phyloP scores from a whole-genome alignment of 352 stramenopile species.

The Globisporangium uncinulatum region DNA sequence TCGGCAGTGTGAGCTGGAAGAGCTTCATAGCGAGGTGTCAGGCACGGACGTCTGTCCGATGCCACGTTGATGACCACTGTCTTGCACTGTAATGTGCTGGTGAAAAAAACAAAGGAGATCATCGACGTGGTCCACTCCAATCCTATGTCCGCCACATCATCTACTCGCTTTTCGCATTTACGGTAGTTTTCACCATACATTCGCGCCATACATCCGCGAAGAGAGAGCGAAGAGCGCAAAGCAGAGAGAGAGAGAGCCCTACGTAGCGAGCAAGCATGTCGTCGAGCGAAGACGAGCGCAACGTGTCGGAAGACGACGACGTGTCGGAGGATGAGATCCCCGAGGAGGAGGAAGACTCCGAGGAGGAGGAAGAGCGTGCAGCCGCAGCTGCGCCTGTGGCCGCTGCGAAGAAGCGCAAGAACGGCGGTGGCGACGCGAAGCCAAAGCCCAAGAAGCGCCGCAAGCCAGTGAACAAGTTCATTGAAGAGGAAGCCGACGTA shows the following conservation, averaged over 20 bases:
- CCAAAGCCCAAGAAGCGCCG: conserved; percentile 81
- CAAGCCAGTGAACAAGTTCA: conserved; percentile 86
- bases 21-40: conserved; percentile 63
- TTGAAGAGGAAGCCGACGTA: conserved; percentile 84
- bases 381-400: conserved; percentile 9
- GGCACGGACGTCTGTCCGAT: no score
- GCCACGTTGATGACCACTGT: no score
- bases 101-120: no score
- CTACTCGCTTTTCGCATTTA: no score
- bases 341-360: conserved; percentile 44
- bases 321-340: conserved; percentile 30
- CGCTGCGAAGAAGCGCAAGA: conserved; percentile 67
- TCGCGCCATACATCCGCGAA: no score
- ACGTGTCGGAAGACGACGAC: conserved; percentile 53
- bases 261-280: conserved; percentile 41
- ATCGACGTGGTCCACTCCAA: no score
- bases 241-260: no score
- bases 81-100: no score
- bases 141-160: no score
- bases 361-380: conserved; percentile 39
- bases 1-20: conserved; percentile 84
- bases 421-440: conserved; percentile 34
- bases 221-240: no score
- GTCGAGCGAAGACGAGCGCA: conserved; percentile 84
- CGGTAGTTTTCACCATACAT: no score